These are phyloP conservation scores for Eleusine coracana DNA, from an alignment of 176 grass and related monocot genomes.

Conservation along the genomic window DNA sequence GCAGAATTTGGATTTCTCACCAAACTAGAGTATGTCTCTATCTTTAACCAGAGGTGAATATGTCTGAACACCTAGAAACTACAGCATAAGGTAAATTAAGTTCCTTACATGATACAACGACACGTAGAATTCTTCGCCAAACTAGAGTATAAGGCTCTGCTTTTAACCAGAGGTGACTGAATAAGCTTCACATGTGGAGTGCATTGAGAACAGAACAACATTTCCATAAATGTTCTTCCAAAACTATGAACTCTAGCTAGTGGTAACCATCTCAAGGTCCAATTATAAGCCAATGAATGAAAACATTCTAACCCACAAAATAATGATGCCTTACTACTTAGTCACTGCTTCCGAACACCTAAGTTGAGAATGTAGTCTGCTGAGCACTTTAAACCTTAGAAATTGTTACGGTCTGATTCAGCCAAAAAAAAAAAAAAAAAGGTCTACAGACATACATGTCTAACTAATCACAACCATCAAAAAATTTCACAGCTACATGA, in stretches of 20 bases:
- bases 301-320: not conserved
- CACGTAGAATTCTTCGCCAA: not conserved
- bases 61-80: not conserved
- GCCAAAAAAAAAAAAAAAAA: too few species aligned
- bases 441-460: too few species aligned
- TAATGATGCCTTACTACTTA: not conserved
- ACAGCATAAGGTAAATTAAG: not conserved
- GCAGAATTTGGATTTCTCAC: not conserved
- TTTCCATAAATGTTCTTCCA: not conserved
- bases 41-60: not conserved
- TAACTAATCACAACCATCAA: too few species aligned
- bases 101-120: not conserved
- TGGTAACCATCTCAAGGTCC: not conserved
- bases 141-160: not conserved
- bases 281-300: too few species aligned
- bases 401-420: too few species aligned
- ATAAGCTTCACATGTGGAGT: not conserved
- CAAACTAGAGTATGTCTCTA: not conserved
- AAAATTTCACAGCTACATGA: too few species aligned
- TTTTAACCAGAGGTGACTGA: not conserved
- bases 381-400: too few species aligned
- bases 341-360: too few species aligned
- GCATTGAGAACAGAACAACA: not conserved
- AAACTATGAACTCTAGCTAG: not conserved
- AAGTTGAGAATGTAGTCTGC: not conserved